Evolutionary conservation across 768 basidiomycete genomes (phyloP).

Genomic region (Coprinopsis sp.): DNA sequence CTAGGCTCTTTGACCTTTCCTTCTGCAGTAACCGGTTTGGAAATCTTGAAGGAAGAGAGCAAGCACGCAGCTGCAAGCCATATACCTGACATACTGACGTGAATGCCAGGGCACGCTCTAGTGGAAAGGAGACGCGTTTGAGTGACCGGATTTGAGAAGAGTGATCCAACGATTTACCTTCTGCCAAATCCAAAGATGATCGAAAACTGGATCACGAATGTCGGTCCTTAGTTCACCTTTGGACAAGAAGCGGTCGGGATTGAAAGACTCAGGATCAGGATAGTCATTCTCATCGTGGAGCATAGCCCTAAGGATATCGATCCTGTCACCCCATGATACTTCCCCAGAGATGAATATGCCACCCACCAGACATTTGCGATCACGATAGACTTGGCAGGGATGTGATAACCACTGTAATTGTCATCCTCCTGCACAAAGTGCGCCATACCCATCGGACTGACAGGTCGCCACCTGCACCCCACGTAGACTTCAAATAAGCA

Average conservation of each 20-base stretch:
- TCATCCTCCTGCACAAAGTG: slow-evolving; percentile 18
- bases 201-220: slow-evolving; percentile 22
- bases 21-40: not conserved
- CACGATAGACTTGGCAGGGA: slow-evolving; percentile 29
- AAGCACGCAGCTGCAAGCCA: not conserved
- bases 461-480: slow-evolving; percentile 2
- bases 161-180: too few relatives aligned
- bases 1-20: not conserved
- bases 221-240: slow-evolving; percentile 18
- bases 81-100: not conserved
- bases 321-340: not conserved
- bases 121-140: too few relatives aligned
- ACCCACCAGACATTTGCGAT: slow-evolving; percentile 30
- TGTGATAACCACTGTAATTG: slow-evolving; percentile 25
- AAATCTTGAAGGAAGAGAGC: not conserved
- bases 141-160: too few relatives aligned
- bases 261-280: slow-evolving; percentile 36
- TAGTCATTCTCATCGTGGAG: slow-evolving; percentile 34
- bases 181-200: slow-evolving; percentile 30
- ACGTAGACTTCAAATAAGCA: not conserved
- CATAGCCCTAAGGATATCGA: slow-evolving; percentile 30
- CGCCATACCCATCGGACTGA: slow-evolving; percentile 1
- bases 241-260: slow-evolving; percentile 36
- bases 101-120: not conserved
- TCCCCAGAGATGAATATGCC: not conserved